Evolutionary conservation across 1,284 basidiomycete species (phyloP).

Genomic region (Ceratobasidium sp.): DNA sequence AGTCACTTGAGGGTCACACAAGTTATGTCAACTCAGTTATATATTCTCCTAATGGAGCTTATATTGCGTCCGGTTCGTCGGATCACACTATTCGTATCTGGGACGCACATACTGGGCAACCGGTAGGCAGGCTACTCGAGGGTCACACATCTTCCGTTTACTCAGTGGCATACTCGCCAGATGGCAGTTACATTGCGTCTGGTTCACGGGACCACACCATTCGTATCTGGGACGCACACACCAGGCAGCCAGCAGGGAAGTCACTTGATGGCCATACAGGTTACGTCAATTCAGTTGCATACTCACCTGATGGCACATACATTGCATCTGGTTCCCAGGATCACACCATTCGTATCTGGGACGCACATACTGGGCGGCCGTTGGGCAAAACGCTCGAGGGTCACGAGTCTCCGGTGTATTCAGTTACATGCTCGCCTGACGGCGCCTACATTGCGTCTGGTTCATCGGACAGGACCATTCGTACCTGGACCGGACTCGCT

Average conservation of each 20-base stretch:
- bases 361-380: slow-evolving; percentile 7
- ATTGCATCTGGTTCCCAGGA: slow-evolving; percentile 28
- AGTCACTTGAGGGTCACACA: background rate
- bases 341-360: slow-evolving; percentile 38
- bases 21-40: background rate
- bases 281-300: background rate
- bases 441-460: slow-evolving; percentile 24
- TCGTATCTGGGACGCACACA: background rate
- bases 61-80: background rate
- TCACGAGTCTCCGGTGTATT: slow-evolving; percentile 4
- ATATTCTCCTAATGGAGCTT: background rate
- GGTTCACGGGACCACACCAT: background rate
- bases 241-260: background rate
- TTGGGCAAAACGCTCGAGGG: background rate
- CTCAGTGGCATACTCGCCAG: background rate
- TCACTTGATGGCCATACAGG: background rate
- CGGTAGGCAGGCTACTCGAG: background rate
- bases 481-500: background rate
- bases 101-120: background rate
- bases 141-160: background rate
- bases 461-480: slow-evolving; percentile 16
- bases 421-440: slow-evolving; percentile 28
- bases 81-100: background rate
- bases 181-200: background rate
- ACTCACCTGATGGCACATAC: slow-evolving; percentile 31